Evolutionary conservation across 306 rosid species (phyloP).

Genomic region (Phaseolus lunatus): DNA sequence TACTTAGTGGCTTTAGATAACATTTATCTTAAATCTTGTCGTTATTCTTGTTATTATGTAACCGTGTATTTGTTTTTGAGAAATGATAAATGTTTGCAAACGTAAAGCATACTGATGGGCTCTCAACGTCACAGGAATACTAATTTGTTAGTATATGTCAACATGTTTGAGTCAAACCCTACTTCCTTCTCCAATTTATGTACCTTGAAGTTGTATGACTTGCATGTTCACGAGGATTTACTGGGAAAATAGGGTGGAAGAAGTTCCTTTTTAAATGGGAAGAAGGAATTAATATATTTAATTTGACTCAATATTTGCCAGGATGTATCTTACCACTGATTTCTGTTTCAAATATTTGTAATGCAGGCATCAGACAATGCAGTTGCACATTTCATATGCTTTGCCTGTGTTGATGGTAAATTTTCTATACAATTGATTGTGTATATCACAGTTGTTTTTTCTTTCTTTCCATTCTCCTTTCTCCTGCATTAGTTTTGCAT

Average conservation of each 20-base stretch:
- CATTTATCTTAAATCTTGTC: too few species aligned
- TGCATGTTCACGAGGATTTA: neutral
- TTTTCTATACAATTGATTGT: slow-evolving; percentile 1
- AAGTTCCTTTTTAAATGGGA: slow-evolving; percentile 1
- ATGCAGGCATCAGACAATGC: slow-evolving; percentile 74
- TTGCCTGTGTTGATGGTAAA: slow-evolving; percentile 77
- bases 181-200: slow-evolving; percentile 10
- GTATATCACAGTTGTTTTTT: slow-evolving; percentile 7
- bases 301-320: neutral
- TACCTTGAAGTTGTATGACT: slow-evolving; percentile 4
- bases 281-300: neutral
- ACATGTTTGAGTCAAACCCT: neutral
- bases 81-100: neutral
- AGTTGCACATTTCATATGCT: slow-evolving; percentile 85
- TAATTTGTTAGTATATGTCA: neutral
- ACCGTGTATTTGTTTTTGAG: slow-evolving; percentile 3
- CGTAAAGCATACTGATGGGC: neutral
- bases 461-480: slow-evolving; percentile 15
- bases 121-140: neutral
- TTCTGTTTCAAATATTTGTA: slow-evolving; percentile 19
- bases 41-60: neutral
- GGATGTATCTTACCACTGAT: neutral
- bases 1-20: neutral
- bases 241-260: neutral
- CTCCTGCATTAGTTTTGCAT: slow-evolving; percentile 2